A percentile compares a stretch with the other conserved stretches of the same genome.
These are phyloP conservation scores for Diaporthe amygdali DNA, from an alignment of 2,329 filamentous ascomycete species.

Conservation along the genomic window DNA sequence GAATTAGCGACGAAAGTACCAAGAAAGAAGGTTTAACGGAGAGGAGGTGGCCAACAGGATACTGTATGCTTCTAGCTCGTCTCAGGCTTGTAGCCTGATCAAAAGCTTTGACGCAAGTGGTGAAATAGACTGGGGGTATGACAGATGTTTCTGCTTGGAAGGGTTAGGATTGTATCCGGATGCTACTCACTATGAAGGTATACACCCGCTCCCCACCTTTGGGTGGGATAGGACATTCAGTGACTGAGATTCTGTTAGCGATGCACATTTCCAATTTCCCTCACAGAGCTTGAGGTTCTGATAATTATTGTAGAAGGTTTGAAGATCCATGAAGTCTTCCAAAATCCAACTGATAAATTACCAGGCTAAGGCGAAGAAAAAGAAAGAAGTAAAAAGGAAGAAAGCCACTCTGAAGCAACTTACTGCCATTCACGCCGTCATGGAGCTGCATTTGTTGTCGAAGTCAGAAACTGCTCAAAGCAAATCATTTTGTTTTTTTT, in stretches of 20 bases:
- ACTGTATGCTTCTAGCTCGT: too few species aligned
- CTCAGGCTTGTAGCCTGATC: too few species aligned
- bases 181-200: constrained; percentile 42
- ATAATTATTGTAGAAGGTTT: neutral
- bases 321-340: neutral
- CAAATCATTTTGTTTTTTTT: too few species aligned
- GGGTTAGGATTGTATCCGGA: too few species aligned
- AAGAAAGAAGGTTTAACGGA: too few species aligned
- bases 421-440: constrained; percentile 49
- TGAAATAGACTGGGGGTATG: too few species aligned
- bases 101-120: too few species aligned
- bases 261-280: neutral
- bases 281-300: too few species aligned
- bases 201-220: constrained; percentile 39
- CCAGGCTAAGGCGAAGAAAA: too few species aligned
- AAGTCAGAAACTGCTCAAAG: neutral
- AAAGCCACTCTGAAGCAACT: neutral
- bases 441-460: constrained; percentile 34
- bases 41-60: too few species aligned
- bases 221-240: constrained; percentile 47
- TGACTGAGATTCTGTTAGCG: constrained; percentile 29
- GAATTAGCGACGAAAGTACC: too few species aligned
- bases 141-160: too few species aligned
- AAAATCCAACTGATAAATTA: neutral
- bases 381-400: neutral